A percentile compares a stretch with the other conserved stretches of the same genome.
phyloP scores from a whole-genome alignment of 805 yeast species.

The Tetrapisispora taiwanensis region DNA sequence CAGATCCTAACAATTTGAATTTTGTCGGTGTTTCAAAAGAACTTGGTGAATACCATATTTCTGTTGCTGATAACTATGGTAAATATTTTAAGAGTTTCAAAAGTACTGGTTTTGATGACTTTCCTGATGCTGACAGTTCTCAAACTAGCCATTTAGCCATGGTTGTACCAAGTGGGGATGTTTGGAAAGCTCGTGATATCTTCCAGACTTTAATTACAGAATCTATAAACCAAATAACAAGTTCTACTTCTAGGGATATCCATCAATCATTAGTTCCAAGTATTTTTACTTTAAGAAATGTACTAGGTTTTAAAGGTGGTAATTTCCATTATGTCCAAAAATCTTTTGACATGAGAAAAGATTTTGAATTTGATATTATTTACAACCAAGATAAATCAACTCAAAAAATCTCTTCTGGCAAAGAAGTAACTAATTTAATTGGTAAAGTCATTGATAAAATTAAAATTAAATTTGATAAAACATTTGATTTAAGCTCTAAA shows the following conservation, averaged over 20 bases:
- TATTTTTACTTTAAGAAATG: slow-evolving; percentile 45
- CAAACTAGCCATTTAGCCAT: slow-evolving; percentile 58
- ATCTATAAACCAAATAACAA: slow-evolving; percentile 40
- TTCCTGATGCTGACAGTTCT: slow-evolving; percentile 43
- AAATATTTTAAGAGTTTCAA: slow-evolving; percentile 20
- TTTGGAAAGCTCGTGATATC: slow-evolving; percentile 74
- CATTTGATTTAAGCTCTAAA: slow-evolving; percentile 37
- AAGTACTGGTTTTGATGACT: slow-evolving; percentile 19
- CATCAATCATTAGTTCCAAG: slow-evolving; percentile 32
- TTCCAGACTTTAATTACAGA: slow-evolving; percentile 63
- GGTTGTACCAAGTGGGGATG: slow-evolving; percentile 56
- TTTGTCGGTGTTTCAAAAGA: slow-evolving; percentile 48
- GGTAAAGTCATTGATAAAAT: slow-evolving; percentile 23
- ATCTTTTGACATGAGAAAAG: slow-evolving; percentile 46
- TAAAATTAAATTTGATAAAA: slow-evolving; percentile 36
- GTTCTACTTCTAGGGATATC: slow-evolving; percentile 9
- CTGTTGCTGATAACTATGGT: slow-evolving; percentile 46
- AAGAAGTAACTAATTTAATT: slow-evolving; percentile 17
- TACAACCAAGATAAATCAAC: slow-evolving; percentile 41
- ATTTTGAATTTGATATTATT: slow-evolving; percentile 61
- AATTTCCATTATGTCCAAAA: slow-evolving; percentile 75
- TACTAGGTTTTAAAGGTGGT: slow-evolving; percentile 49
- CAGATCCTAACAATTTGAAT: slow-evolving; percentile 18
- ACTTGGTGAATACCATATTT: slow-evolving; percentile 56
- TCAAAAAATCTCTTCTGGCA: slow-evolving; percentile 28